phyloP scores from a whole-genome alignment of 2,329 filamentous ascomycete species.

The Aspergillus sp. region DNA sequence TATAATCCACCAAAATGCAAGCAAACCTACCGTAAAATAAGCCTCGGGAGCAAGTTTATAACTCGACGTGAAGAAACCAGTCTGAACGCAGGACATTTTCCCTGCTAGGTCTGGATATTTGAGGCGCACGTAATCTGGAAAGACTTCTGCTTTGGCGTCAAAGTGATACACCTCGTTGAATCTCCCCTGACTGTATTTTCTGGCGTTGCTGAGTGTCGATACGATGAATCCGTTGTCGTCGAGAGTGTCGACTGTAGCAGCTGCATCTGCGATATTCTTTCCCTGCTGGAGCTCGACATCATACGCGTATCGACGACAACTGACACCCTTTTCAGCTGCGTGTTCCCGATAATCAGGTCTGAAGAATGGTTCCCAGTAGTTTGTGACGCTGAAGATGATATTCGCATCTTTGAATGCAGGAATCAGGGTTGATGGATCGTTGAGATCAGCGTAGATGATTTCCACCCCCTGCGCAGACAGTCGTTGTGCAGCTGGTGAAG shows the following conservation, averaged over 20 bases:
- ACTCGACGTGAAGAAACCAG: conserved; percentile 47
- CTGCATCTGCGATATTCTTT: conserved; percentile 53
- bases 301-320: conserved; percentile 43
- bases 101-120: conserved; percentile 41
- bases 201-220: conserved; percentile 49
- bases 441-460: conserved; percentile 21
- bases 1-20: neutral
- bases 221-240: conserved; percentile 47
- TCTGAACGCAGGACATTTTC: conserved; percentile 49
- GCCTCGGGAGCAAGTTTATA: conserved; percentile 43
- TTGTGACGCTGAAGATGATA: conserved; percentile 51
- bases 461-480: conserved; percentile 21
- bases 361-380: conserved; percentile 52
- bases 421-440: conserved; percentile 15
- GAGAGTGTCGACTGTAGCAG: conserved; percentile 39
- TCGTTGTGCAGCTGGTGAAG: conserved; percentile 11
- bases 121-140: conserved; percentile 42
- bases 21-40: conserved; percentile 44
- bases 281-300: conserved; percentile 49
- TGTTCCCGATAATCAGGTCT: conserved; percentile 38
- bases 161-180: conserved; percentile 45
- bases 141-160: conserved; percentile 50
- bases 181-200: conserved; percentile 42
- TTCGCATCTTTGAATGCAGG: conserved; percentile 37
- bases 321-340: conserved; percentile 36